Base-by-base conservation (phyloP, 768 basidiomycete species). In the Agrocybe pediades region DNA sequence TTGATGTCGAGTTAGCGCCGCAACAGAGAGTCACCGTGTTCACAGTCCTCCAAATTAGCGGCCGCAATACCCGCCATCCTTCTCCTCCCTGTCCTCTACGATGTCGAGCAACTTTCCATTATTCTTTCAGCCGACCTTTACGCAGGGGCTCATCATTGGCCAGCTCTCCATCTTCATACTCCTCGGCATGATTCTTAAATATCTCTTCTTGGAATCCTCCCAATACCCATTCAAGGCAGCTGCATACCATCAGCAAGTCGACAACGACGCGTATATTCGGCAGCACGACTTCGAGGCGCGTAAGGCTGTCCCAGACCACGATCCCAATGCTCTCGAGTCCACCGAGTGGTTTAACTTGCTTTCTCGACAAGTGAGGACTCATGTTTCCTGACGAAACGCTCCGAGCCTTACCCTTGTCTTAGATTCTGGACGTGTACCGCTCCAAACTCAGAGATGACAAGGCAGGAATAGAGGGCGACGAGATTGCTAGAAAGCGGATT, bases 311-410 rank as follows among this genome's bases (percentile, higher is more conserved):
- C 71, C 65, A 55, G 62, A 57, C 42, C 27, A 71, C 57, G 51
- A 69, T 15, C 55, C 59, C 16, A 62, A 61, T 15, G 56, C 51
- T 29, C 56, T 78, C 36, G 96, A 98, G 68, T 89, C 92, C 1
- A 82, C 87, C 21, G 91, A 92, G 63, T 98, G 97, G 97, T 80
- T 98, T 56, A 98, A 97, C 67, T 74, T 83, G 19, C 76, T 99
- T 26, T 70, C 94, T 52, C 85, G 83, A 44, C 92, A 97, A 79
- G 95, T 90, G 59, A 47, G 68, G 63, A 47, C n/a, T n/a, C n/a
- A n/a, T 41, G 41, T 30, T 48, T 48, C 30, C 20, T 30, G 21
- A 21, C 27, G n/a, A 25, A 9, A 40, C 47, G 30, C 43, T 29
- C n/a, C 54, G 41, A 56, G 33, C 42, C 26, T 40, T 43, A 23